phyloP scores from a whole-genome alignment of 2,329 filamentous ascomycete species.

The Sclerotinia spermophila region DNA sequence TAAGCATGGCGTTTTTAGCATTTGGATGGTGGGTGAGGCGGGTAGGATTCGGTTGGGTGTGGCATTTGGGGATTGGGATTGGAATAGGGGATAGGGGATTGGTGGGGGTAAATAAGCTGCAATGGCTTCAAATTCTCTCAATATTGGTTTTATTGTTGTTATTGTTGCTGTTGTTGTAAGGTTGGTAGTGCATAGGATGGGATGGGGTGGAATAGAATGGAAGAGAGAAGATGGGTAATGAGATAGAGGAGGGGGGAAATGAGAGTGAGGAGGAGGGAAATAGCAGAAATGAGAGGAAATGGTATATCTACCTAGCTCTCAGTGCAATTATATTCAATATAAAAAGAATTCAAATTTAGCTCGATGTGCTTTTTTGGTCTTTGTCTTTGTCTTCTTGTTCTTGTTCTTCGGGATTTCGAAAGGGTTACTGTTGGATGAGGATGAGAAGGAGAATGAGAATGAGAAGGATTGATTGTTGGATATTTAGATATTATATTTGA shows the following conservation, averaged over 20 bases:
- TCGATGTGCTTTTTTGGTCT: not conserved
- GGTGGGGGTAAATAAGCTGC: not conserved
- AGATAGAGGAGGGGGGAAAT: no score
- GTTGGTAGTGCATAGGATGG: not conserved
- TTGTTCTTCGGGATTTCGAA: no score
- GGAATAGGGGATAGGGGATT: not conserved
- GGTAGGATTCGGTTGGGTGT: slow-evolving; percentile 1
- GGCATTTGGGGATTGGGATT: not conserved
- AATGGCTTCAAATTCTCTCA: not conserved
- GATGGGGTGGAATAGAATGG: not conserved
- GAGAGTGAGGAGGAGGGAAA: not conserved
- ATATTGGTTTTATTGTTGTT: not conserved
- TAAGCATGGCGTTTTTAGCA: slow-evolving; percentile 11
- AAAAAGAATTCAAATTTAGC: not conserved
- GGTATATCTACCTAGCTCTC: not conserved
- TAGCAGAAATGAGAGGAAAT: not conserved
- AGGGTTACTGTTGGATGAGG: no score
- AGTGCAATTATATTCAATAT: not conserved
- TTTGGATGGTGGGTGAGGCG: not conserved
- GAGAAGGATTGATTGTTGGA: no score
- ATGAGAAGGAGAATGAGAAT: no score
- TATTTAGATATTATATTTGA: no score
- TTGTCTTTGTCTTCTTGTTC: no score
- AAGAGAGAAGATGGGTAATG: not conserved
- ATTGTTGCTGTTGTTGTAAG: no score